Conservation (phyloP, 305 asterid species). For the Fraxinus platypoda region DNA sequence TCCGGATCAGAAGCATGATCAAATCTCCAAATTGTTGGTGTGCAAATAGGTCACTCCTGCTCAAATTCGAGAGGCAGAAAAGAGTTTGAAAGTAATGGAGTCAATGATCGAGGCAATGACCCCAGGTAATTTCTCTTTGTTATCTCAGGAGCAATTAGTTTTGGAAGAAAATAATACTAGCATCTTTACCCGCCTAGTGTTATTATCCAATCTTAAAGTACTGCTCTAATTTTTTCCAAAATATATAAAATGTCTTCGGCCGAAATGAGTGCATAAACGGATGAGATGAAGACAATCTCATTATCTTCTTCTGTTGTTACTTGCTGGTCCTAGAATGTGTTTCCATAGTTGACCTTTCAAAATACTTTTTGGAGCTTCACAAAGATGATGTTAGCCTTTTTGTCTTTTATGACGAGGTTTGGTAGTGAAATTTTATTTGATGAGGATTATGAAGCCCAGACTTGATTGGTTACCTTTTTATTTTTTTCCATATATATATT, state of each 20-base stretch:
- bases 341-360: not conserved
- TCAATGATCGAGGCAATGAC: slow-evolving; percentile 96
- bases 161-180: slow-evolving; percentile 4
- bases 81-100: slow-evolving; percentile 79
- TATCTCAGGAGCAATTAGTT: not conserved
- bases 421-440: not conserved
- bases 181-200: slow-evolving; percentile 8
- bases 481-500: not conserved
- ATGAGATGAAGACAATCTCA: slow-evolving; percentile 9
- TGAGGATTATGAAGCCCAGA: not conserved
- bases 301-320: slow-evolving; percentile 17
- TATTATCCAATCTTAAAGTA: not conserved
- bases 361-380: not conserved
- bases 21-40: slow-evolving; percentile 24
- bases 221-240: not conserved
- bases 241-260: not conserved
- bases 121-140: slow-evolving; percentile 50
- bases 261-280: not conserved
- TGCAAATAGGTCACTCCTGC: slow-evolving; percentile 83
- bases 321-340: not conserved
- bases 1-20: slow-evolving; percentile 17
- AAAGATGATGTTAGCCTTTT: not conserved
- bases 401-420: slow-evolving; percentile 2
- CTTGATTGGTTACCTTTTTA: not conserved
- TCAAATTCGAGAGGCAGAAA: slow-evolving; percentile 96